These are phyloP conservation scores for Microbotryomycetes sp. DNA, from an alignment of 1,284 basidiomycete genomes.

Conservation along the genomic window DNA sequence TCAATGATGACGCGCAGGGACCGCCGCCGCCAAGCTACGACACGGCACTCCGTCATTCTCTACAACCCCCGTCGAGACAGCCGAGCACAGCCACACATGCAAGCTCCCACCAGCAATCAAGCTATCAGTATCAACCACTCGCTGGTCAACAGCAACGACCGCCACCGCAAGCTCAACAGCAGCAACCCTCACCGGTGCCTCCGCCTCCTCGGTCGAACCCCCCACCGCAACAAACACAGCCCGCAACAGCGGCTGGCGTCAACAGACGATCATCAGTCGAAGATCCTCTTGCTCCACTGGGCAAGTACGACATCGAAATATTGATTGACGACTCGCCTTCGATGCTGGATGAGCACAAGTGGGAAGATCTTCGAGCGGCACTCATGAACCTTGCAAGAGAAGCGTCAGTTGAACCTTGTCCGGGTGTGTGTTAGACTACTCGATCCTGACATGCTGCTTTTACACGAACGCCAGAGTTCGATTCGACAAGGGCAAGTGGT, in stretches of 20 bases:
- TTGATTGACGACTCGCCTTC: constrained; percentile 23
- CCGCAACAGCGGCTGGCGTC: neutral
- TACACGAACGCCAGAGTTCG: constrained; percentile 1
- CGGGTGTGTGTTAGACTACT: neutral
- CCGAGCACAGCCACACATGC: neutral
- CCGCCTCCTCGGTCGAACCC: neutral
- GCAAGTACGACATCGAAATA: constrained; percentile 15
- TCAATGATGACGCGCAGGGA: neutral
- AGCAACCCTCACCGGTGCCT: neutral
- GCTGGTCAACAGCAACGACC: neutral
- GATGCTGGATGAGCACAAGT: constrained; percentile 8
- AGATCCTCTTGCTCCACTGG: constrained; percentile 17
- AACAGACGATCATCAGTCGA: constrained; percentile 6
- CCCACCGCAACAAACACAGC: neutral
- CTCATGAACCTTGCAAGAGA: constrained; percentile 12
- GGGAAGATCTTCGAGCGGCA: constrained; percentile 15
- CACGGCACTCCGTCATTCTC: neutral
- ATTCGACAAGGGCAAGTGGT: constrained; percentile 17
- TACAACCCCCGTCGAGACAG: neutral
- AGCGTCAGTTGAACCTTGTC: neutral
- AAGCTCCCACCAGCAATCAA: too few species aligned
- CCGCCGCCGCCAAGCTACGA: constrained; percentile 12
- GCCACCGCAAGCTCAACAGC: neutral
- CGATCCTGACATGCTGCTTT: neutral
- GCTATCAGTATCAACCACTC: too few species aligned